A percentile compares a stretch with the other conserved stretches of the same genome.
phyloP scores from a whole-genome alignment of 1,284 basidiomycete genomes.

The Entoloma clypeatum region DNA sequence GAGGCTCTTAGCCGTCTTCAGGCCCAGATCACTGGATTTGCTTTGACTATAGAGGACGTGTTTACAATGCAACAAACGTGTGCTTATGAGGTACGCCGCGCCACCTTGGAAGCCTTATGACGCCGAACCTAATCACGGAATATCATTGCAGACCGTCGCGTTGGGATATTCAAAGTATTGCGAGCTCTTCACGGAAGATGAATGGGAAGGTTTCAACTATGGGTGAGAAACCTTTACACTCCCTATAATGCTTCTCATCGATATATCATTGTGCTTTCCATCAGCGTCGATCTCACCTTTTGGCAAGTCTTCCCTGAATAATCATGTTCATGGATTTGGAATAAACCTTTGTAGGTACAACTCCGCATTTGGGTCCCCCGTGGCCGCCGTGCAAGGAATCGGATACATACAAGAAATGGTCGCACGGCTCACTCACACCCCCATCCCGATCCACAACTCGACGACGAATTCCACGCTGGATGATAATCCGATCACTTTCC shows the following conservation, averaged over 20 bases:
- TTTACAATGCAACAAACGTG: constrained; percentile 76
- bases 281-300: constrained; percentile 48
- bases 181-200: constrained; percentile 82
- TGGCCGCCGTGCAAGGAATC: constrained; percentile 75
- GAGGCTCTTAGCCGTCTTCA: constrained; percentile 64
- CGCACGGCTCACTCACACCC: constrained; percentile 73
- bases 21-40: constrained; percentile 57
- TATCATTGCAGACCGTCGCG: constrained; percentile 67
- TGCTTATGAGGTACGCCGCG: constrained; percentile 69
- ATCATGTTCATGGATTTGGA: constrained; percentile 4
- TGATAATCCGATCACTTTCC: constrained; percentile 69
- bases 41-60: constrained; percentile 68
- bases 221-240: constrained; percentile 43
- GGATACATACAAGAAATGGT: constrained; percentile 85
- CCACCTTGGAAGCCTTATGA: background rate
- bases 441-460: constrained; percentile 65
- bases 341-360: constrained; percentile 52
- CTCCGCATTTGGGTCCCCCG: constrained; percentile 77
- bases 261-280: constrained; percentile 1
- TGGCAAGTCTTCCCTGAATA: constrained; percentile 35
- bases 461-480: constrained; percentile 80
- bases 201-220: constrained; percentile 89
- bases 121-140: background rate
- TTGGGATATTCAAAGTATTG: constrained; percentile 91
- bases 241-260: background rate